Conservation (phyloP, 208 protist species). For the Baffinella frigidus region DNA sequence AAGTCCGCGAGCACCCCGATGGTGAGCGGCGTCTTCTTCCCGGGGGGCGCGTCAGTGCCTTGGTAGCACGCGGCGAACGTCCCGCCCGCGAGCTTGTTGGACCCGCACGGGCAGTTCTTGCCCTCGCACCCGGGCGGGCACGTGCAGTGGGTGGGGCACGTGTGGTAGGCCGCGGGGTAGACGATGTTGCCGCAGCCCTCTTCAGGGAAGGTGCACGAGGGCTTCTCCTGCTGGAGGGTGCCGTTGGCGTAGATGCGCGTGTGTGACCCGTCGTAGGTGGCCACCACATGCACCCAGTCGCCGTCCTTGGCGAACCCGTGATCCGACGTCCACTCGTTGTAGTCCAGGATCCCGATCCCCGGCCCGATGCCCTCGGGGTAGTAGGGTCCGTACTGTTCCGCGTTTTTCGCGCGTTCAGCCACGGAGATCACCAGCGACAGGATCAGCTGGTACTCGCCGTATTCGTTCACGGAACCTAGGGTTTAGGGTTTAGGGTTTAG, state of each 20-base stretch:
- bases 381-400: not conserved
- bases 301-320: not conserved
- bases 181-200: constrained; percentile 24
- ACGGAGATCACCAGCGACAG: not conserved
- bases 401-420: not conserved
- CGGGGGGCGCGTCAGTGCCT: not conserved
- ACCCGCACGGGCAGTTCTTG: not conserved
- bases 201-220: not conserved
- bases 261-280: constrained; percentile 21
- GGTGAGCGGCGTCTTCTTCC: not conserved
- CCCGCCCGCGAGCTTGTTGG: not conserved
- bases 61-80: not conserved
- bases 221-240: not conserved
- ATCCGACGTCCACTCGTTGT: not conserved
- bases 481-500: too few relatives aligned
- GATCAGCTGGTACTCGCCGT: not conserved
- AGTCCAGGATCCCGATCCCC: not conserved
- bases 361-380: not conserved
- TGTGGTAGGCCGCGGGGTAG: constrained; percentile 26
- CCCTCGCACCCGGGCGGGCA: not conserved
- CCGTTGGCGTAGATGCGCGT: not conserved
- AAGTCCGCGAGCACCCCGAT: not conserved
- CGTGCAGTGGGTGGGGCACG: not conserved
- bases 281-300: not conserved
- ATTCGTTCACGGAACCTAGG: too few relatives aligned